phyloP scores from a whole-genome alignment of 192 early-diverging fungal species.

The Coemansia sp. region DNA sequence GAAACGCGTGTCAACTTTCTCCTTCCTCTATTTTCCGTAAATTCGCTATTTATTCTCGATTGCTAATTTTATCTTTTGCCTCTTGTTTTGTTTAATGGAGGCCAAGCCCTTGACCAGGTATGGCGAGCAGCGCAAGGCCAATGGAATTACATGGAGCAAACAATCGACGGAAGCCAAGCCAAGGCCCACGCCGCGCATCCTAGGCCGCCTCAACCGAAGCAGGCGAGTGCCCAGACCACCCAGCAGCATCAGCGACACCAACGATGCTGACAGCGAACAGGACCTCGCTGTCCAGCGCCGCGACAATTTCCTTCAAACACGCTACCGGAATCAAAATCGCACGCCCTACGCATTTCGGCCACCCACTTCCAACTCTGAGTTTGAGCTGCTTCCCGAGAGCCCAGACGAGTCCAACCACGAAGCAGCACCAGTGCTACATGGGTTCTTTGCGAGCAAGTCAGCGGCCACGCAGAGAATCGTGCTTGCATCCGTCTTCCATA shows the following conservation, averaged over 20 bases:
- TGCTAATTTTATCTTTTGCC: neutral
- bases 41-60: neutral
- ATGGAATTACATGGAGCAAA: neutral
- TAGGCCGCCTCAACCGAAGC: constrained; percentile 4
- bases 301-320: neutral
- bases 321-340: neutral
- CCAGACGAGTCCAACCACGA: neutral
- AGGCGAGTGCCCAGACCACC: neutral
- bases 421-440: constrained; percentile 7
- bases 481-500: constrained; percentile 17
- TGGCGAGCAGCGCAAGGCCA: neutral
- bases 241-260: constrained; percentile 13
- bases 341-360: neutral
- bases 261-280: constrained; percentile 9
- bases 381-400: neutral
- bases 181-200: constrained; percentile 12
- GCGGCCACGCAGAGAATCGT: constrained; percentile 30
- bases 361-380: neutral
- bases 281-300: neutral
- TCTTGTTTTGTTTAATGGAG: neutral
- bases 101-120: neutral
- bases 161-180: neutral
- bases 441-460: constrained; percentile 24
- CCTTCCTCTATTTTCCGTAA: neutral
- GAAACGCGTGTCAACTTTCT: neutral